A percentile compares a stretch with the other conserved stretches of the same genome.
Evolutionary conservation across 192 early-diverging fungal genomes (phyloP).

Genomic region (Backusella tarrabulga): DNA sequence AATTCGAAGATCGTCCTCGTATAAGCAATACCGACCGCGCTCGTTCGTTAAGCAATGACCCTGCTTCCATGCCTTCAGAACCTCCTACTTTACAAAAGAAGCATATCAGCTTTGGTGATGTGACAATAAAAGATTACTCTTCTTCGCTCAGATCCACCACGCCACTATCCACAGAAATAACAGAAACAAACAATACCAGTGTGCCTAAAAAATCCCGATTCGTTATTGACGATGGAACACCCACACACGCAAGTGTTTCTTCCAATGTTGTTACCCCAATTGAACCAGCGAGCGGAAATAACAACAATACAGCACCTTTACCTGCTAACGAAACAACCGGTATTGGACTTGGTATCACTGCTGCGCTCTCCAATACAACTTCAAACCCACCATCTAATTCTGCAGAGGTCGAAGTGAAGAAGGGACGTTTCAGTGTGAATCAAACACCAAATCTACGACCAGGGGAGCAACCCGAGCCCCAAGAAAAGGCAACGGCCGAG

Average conservation of each 20-base stretch:
- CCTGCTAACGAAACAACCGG: background rate
- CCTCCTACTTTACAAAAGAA: background rate
- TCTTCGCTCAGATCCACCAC: background rate
- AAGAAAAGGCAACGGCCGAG: background rate
- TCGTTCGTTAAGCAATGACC: background rate
- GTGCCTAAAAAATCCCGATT: conserved; percentile 13
- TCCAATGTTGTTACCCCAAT: background rate
- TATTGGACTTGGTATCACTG: conserved; percentile 1
- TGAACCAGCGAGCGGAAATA: background rate
- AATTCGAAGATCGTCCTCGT: conserved; percentile 4
- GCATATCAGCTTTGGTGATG: conserved; percentile 15
- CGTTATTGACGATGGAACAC: conserved; percentile 6
- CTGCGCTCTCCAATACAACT: background rate
- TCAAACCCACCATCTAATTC: background rate
- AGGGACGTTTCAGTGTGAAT: conserved; percentile 72
- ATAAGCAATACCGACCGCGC: background rate
- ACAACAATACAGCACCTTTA: background rate
- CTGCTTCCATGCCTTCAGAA: background rate
- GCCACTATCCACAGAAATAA: background rate
- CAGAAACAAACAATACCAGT: background rate
- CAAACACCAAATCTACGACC: conserved; percentile 3
- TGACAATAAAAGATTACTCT: conserved; percentile 4
- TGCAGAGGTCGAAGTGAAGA: conserved; percentile 27
- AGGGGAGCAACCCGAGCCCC: background rate
- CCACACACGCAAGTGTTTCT: background rate